These are phyloP conservation scores for Dendrobium nobile DNA, from an alignment of 106 monocot species.

Conservation along the genomic window DNA sequence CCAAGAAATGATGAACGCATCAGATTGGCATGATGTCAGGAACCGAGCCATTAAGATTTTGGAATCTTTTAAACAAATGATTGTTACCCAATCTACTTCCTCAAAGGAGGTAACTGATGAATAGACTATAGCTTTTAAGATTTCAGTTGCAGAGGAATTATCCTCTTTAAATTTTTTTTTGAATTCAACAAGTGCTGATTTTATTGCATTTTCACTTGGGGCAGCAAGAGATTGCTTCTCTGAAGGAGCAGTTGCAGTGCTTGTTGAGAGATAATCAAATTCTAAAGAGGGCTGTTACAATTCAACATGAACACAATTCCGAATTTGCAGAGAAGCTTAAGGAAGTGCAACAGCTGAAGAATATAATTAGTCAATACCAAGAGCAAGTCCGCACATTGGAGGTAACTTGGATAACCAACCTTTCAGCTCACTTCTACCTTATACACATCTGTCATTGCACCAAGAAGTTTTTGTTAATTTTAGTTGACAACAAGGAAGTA, in stretches of 20 bases:
- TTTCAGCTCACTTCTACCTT: background rate
- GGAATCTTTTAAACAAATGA: constrained; percentile 55
- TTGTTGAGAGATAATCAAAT: constrained; percentile 57
- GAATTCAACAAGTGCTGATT: background rate
- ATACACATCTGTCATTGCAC: background rate
- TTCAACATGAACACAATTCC: constrained; percentile 45
- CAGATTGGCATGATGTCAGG: constrained; percentile 62
- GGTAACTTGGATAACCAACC: constrained; percentile 17
- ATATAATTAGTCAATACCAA: constrained; percentile 54
- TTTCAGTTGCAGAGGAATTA: background rate
- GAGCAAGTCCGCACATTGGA: constrained; percentile 57
- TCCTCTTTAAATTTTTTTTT: background rate
- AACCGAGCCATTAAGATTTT: constrained; percentile 43
- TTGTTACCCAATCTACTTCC: constrained; percentile 24
- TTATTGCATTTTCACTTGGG: background rate
- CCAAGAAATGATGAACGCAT: constrained; percentile 66
- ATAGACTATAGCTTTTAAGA: background rate
- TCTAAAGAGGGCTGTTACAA: constrained; percentile 55
- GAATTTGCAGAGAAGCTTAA: constrained; percentile 48
- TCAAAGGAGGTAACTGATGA: constrained; percentile 31
- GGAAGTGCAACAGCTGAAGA: constrained; percentile 56
- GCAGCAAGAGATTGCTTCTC: background rate
- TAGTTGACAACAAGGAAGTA: background rate
- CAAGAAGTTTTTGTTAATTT: too few relatives aligned
- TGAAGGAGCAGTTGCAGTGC: constrained; percentile 52